Evolutionary conservation across 768 basidiomycete genomes (phyloP).

Genomic region (Kwoniella newhampshirensis): DNA sequence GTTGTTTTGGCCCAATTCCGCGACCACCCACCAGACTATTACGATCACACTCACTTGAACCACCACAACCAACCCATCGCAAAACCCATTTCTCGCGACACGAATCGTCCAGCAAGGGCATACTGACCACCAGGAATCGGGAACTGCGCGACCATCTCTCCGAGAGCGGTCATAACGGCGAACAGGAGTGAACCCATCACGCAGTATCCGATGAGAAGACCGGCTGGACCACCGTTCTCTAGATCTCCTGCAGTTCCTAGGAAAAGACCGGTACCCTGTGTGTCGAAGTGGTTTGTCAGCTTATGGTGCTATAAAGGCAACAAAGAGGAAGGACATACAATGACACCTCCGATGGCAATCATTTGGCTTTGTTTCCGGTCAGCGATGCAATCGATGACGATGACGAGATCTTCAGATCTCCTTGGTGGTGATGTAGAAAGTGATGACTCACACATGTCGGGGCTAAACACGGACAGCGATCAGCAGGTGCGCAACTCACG

Average conservation of each 20-base stretch:
- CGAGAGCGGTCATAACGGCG: constrained; percentile 34
- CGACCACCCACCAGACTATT: no score
- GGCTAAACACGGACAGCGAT: not conserved
- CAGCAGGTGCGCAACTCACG: not conserved
- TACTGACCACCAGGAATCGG: constrained; percentile 6
- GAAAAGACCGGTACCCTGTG: constrained; percentile 42
- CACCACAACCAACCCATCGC: constrained; percentile 23
- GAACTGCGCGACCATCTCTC: constrained; percentile 27
- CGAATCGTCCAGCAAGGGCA: constrained; percentile 13
- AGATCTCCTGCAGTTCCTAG: constrained; percentile 59
- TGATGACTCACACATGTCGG: constrained; percentile 2
- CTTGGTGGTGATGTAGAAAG: no score
- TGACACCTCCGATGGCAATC: constrained; percentile 13
- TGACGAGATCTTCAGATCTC: no score
- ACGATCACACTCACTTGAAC: constrained; percentile 4
- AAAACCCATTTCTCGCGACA: constrained; percentile 59
- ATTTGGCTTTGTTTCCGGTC: constrained; percentile 1
- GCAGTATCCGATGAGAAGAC: constrained; percentile 70
- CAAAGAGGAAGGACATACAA: not conserved
- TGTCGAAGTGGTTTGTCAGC: not conserved
- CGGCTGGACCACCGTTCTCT: constrained; percentile 68
- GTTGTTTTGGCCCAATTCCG: no score
- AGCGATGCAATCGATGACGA: no score
- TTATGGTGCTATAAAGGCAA: not conserved
- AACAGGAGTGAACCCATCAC: constrained; percentile 27